phyloP scores from a whole-genome alignment of 1,284 basidiomycete species.

The Apiotrichum sp. region DNA sequence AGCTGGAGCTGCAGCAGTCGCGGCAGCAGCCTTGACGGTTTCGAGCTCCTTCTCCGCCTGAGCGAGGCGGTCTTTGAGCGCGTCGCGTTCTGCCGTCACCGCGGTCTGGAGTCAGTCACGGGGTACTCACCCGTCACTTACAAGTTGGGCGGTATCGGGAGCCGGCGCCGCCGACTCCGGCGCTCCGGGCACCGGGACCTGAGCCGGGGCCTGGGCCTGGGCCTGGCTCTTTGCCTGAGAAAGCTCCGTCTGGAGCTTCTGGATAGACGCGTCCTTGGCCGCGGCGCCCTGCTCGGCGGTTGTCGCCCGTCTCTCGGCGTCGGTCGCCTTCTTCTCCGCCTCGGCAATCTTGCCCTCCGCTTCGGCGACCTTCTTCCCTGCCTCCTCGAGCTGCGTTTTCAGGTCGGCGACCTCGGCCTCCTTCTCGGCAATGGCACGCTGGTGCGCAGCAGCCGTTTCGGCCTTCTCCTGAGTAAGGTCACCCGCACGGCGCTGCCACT shows the following conservation, averaged over 20 bases:
- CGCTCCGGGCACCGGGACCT: neutral
- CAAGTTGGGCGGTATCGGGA: neutral
- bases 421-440: conserved; percentile 19
- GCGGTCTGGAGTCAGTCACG: conserved; percentile 11
- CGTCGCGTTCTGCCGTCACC: conserved; percentile 28
- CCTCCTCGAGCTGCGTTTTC: conserved; percentile 23
- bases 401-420: conserved; percentile 21
- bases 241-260: conserved; percentile 32
- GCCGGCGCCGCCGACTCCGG: neutral
- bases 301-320: conserved; percentile 28
- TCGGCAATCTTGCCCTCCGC: conserved; percentile 31
- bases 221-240: conserved; percentile 20
- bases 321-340: conserved; percentile 13
- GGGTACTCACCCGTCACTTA: neutral
- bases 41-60: conserved; percentile 37
- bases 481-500: conserved; percentile 32
- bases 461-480: conserved; percentile 7
- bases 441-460: neutral
- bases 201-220: neutral
- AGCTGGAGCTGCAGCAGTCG: neutral
- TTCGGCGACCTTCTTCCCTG: conserved; percentile 26
- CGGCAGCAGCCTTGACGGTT: conserved; percentile 23
- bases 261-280: conserved; percentile 30
- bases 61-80: conserved; percentile 28
- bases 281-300: conserved; percentile 19